phyloP scores from a whole-genome alignment of 257 asterid genomes.

The Asclepias syriaca region DNA sequence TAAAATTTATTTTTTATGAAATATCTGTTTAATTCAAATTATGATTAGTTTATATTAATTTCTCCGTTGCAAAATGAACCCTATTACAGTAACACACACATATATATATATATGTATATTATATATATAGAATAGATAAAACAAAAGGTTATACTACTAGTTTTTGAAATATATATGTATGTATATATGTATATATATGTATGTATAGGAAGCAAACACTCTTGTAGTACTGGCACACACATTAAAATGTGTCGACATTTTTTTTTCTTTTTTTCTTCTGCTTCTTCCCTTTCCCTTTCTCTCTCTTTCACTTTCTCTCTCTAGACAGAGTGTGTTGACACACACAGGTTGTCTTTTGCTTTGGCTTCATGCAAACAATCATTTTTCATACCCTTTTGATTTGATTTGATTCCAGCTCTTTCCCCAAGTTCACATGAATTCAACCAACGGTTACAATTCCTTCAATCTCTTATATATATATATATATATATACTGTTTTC shows the following conservation, averaged over 20 bases:
- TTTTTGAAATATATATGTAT: too few species aligned
- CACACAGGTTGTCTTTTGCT: slow-evolving; percentile 6
- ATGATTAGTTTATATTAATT: too few species aligned
- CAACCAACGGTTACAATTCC: not conserved
- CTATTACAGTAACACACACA: too few species aligned
- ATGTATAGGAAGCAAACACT: not conserved
- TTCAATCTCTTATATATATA: not conserved
- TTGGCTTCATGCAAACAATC: slow-evolving; percentile 10
- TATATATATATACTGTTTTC: too few species aligned
- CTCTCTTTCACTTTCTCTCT: not conserved
- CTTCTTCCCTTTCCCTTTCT: not conserved
- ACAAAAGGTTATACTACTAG: too few species aligned
- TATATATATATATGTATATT: too few species aligned
- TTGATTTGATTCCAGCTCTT: slow-evolving; percentile 11
- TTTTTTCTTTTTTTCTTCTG: too few species aligned
- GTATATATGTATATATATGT: too few species aligned
- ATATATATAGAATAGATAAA: too few species aligned
- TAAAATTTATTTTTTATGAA: too few species aligned
- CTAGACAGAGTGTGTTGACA: slow-evolving; percentile 5
- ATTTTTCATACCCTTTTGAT: not conserved
- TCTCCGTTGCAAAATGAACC: too few species aligned
- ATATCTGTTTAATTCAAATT: too few species aligned
- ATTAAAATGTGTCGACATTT: slow-evolving; percentile 4
- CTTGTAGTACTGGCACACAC: not conserved
- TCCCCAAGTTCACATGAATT: slow-evolving; percentile 12